A percentile compares a stretch with the other conserved stretches of the same genome.
phyloP scores from a whole-genome alignment of 306 rosid genomes.

The Vigna angularis region DNA sequence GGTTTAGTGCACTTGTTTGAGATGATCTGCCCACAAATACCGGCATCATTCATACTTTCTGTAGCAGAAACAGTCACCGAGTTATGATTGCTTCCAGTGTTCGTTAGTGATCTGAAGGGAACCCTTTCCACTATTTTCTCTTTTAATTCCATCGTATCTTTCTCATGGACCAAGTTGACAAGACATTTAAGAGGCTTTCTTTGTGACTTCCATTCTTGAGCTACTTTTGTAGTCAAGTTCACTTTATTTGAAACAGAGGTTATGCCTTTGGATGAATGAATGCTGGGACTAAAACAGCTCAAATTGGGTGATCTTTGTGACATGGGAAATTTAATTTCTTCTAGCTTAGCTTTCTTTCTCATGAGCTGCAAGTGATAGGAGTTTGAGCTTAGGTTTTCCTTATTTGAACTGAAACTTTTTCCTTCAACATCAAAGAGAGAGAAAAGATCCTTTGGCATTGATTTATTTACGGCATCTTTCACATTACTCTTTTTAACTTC shows the following conservation, averaged over 20 bases:
- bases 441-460: conserved; percentile 41
- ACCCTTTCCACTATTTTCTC: conserved; percentile 53
- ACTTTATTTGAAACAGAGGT: conserved; percentile 53
- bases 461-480: conserved; percentile 41
- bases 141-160: conserved; percentile 38
- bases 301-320: conserved; percentile 47
- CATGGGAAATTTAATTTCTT: conserved; percentile 50
- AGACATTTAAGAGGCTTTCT: conserved; percentile 49
- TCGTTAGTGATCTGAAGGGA: conserved; percentile 66
- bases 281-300: conserved; percentile 42
- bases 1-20: conserved; percentile 38
- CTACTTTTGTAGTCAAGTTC: conserved; percentile 53
- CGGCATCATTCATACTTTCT: conserved; percentile 41
- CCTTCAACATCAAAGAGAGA: conserved; percentile 56
- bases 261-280: conserved; percentile 46
- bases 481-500: conserved; percentile 38
- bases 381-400: conserved; percentile 73
- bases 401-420: conserved; percentile 65
- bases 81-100: conserved; percentile 45
- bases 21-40: conserved; percentile 42
- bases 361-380: conserved; percentile 52
- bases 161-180: conserved; percentile 44
- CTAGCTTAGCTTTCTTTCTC: conserved; percentile 57
- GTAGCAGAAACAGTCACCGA: conserved; percentile 48
- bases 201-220: conserved; percentile 46